phyloP scores from a whole-genome alignment of 768 basidiomycete genomes.

The Coprinopsis marcescibilis region DNA sequence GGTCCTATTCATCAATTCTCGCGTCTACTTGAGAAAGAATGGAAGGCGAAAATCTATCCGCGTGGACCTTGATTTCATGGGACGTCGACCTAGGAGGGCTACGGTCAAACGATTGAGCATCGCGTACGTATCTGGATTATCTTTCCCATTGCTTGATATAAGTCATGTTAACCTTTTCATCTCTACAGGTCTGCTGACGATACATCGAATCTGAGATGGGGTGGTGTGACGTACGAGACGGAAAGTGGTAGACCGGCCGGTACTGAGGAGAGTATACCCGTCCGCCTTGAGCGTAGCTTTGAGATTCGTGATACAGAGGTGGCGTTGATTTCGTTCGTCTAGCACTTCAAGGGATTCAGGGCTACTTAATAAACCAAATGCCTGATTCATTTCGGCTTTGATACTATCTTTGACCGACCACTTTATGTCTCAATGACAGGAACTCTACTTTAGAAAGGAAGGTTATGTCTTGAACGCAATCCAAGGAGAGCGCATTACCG shows the following conservation, averaged over 20 bases:
- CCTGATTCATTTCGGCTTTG: too few species aligned
- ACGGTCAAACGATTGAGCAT: constrained; percentile 40
- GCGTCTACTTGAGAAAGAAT: constrained; percentile 36
- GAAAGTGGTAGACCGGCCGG: constrained; percentile 35
- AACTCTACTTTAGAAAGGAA: too few species aligned
- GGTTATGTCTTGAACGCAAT: too few species aligned
- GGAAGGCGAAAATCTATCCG: constrained; percentile 28
- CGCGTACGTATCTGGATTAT: constrained; percentile 25
- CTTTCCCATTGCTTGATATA: not conserved
- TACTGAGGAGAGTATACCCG: constrained; percentile 20
- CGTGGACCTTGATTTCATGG: constrained; percentile 34
- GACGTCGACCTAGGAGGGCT: constrained; percentile 23
- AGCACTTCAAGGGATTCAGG: not conserved
- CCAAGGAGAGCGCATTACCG: too few species aligned
- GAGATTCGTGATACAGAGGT: constrained; percentile 43
- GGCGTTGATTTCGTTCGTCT: constrained; percentile 20
- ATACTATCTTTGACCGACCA: too few species aligned
- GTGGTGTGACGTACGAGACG: constrained; percentile 54
- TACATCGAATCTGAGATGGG: constrained; percentile 46
- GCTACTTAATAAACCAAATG: too few species aligned
- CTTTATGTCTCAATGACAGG: too few species aligned
- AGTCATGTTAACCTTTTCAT: not conserved
- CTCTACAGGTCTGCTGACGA: constrained; percentile 40
- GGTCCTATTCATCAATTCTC: constrained; percentile 53
- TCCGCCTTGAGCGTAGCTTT: constrained; percentile 28